Base-by-base conservation (phyloP, 257 asterid species). In the Plantago elongata region DNA sequence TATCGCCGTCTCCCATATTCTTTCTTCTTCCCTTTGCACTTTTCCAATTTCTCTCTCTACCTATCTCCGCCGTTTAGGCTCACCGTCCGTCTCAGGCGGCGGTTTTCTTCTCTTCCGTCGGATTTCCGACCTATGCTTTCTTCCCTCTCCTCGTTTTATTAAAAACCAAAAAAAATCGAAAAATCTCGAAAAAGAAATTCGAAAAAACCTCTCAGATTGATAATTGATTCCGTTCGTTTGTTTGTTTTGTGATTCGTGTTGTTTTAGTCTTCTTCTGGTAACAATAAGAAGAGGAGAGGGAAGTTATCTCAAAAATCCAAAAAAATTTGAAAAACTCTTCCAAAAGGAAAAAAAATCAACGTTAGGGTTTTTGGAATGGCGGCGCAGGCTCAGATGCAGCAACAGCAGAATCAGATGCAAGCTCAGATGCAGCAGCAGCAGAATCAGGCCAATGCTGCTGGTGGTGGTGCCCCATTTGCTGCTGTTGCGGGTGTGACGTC, bases 201-300 rank as follows among this genome's bases (percentile, higher is more conserved):
- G n/a, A 50, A 66, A 80, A 84, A 72, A 60, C 30, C 18, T 68
- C 58, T n/a, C n/a, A n/a, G 69, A 66, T 75, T 66, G 70, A 45
- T 5, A 76, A 75, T 67, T 67, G 61, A 63, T 65, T 60, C 63
- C 45, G 42, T 70, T 63, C 68, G 65, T 57, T 65, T 72, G 13
- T 30, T 29, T 16, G 50, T 73, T 34, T 3, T 34, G 40, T 22
- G 27, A 22, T 22, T 60, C 62, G 38, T 30, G 57, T 16, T 38
- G 73, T 57, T 43, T 52, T 54, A 59, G 68, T 61, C 68, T 68
- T 56, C 60, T 62, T 67, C 60, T 65, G 71, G 57, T 43, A 87
- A 83, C 80, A 90, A 22, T 54, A 54, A 87, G 78, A 73, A 82
- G 91, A 83, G 95, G 95, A 85, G 95, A 82, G 98, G 96, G 95